Conservation (phyloP, 805 yeast genomes). For the Pichia insulana region DNA sequence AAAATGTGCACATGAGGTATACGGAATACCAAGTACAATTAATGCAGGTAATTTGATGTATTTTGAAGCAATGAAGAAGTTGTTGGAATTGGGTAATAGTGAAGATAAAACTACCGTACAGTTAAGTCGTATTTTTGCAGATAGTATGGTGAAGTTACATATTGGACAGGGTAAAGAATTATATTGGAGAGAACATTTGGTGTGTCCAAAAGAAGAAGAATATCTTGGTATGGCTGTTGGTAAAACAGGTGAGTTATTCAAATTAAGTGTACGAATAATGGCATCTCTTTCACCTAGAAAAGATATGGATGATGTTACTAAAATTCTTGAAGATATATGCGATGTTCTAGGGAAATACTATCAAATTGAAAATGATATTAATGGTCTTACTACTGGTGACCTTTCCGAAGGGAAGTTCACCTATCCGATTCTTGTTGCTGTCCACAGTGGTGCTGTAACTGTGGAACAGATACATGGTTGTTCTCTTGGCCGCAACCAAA, state of each 20-base stretch:
- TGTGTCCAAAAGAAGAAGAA: constrained; percentile 51
- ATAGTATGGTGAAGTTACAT: constrained; percentile 75
- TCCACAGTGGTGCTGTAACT: neutral
- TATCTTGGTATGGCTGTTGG: constrained; percentile 77
- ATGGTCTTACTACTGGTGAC: constrained; percentile 62
- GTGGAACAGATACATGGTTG: neutral
- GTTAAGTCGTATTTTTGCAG: constrained; percentile 38
- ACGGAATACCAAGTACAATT: constrained; percentile 71
- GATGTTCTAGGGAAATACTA: constrained; percentile 74
- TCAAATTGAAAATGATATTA: constrained; percentile 79
- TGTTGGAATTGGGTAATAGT: constrained; percentile 19
- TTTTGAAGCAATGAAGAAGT: constrained; percentile 54
- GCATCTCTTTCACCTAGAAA: constrained; percentile 20
- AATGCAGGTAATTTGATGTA: constrained; percentile 80
- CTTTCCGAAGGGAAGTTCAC: constrained; percentile 75
- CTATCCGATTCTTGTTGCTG: constrained; percentile 62
- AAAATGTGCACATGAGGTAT: constrained; percentile 71
- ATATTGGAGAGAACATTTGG: constrained; percentile 69
- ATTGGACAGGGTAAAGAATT: constrained; percentile 87
- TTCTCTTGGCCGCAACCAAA: too few relatives aligned
- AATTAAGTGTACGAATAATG: constrained; percentile 64
- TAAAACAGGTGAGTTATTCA: constrained; percentile 83
- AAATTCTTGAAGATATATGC: constrained; percentile 47
- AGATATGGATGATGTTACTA: neutral
- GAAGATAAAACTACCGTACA: constrained; percentile 6